Evolutionary conservation across 1,284 basidiomycete species (phyloP).

Genomic region (Cryptococcus sp.): DNA sequence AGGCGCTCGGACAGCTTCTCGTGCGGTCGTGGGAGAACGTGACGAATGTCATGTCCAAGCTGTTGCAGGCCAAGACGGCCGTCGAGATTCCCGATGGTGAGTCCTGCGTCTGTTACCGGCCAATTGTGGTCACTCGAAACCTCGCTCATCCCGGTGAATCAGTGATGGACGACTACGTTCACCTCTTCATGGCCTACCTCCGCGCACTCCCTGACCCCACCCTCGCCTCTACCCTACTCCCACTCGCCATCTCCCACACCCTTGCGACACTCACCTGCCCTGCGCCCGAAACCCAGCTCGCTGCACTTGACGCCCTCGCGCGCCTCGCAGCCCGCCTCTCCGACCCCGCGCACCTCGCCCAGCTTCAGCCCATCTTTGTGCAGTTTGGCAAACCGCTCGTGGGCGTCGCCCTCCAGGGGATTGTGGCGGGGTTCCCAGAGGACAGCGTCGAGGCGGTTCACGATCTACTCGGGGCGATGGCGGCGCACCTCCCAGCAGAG

Average conservation of each 20-base stretch:
- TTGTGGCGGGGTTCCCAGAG: slow-evolving; percentile 83
- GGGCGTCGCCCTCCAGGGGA: slow-evolving; percentile 68
- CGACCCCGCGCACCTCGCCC: slow-evolving; percentile 54
- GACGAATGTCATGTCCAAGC: slow-evolving; percentile 64
- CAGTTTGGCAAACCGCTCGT: slow-evolving; percentile 72
- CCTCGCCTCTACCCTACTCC: slow-evolving; percentile 70
- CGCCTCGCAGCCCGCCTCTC: slow-evolving; percentile 62
- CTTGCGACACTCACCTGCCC: slow-evolving; percentile 75
- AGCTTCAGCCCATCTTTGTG: slow-evolving; percentile 66
- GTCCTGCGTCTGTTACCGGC: slow-evolving; percentile 27
- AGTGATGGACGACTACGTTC: slow-evolving; percentile 96
- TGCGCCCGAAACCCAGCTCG: slow-evolving; percentile 73
- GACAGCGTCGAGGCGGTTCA: slow-evolving; percentile 73
- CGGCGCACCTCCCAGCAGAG: slow-evolving; percentile 59
- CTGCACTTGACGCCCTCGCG: slow-evolving; percentile 75
- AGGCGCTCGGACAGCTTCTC: slow-evolving; percentile 52
- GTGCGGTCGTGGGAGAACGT: slow-evolving; percentile 68
- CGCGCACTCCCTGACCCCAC: slow-evolving; percentile 69
- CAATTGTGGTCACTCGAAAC: neutral
- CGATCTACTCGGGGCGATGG: slow-evolving; percentile 70
- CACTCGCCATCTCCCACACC: slow-evolving; percentile 67
- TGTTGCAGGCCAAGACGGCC: slow-evolving; percentile 66
- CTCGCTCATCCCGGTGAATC: slow-evolving; percentile 5
- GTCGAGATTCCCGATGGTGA: slow-evolving; percentile 76
- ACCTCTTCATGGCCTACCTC: slow-evolving; percentile 70